Evolutionary conservation across 495 filamentous ascomycete genomes (phyloP).

Genomic region (Lophium mytilinum): DNA sequence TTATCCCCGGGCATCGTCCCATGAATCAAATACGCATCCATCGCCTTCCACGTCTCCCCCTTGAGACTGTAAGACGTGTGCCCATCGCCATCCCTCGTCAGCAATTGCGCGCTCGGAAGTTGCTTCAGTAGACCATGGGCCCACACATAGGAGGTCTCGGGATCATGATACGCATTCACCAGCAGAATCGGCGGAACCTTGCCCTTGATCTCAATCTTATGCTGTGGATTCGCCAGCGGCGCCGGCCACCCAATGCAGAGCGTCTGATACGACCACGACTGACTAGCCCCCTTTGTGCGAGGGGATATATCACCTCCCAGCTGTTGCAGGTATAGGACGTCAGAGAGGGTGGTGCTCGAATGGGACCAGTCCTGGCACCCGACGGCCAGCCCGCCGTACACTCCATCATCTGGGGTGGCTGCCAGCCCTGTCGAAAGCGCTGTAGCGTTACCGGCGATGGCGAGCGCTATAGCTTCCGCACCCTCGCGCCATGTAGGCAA

Average conservation of each 20-base stretch:
- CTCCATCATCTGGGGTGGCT: constrained; percentile 17
- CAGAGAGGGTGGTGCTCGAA: constrained; percentile 15
- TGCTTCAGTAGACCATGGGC: too few relatives aligned
- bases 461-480: constrained; percentile 19
- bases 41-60: too few relatives aligned
- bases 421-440: constrained; percentile 26
- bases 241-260: constrained; percentile 37
- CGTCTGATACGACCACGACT: constrained; percentile 23
- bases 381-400: constrained; percentile 28
- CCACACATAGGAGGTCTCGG: constrained; percentile 34
- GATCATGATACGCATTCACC: constrained; percentile 35
- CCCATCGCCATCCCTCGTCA: too few relatives aligned
- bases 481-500: constrained; percentile 22
- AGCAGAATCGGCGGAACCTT: constrained; percentile 23
- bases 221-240: constrained; percentile 28
- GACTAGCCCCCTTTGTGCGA: constrained; percentile 22
- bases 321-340: constrained; percentile 22
- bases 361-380: constrained; percentile 35
- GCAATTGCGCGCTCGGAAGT: too few relatives aligned
- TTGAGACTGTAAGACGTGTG: too few relatives aligned
- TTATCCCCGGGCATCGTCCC: too few relatives aligned
- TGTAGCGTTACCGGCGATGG: constrained; percentile 29
- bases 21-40: too few relatives aligned
- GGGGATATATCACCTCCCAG: too few relatives aligned
- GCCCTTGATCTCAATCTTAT: background rate